Evolutionary conservation across 768 basidiomycete genomes (phyloP).

Genomic region (Sarcomyxa edulis): DNA sequence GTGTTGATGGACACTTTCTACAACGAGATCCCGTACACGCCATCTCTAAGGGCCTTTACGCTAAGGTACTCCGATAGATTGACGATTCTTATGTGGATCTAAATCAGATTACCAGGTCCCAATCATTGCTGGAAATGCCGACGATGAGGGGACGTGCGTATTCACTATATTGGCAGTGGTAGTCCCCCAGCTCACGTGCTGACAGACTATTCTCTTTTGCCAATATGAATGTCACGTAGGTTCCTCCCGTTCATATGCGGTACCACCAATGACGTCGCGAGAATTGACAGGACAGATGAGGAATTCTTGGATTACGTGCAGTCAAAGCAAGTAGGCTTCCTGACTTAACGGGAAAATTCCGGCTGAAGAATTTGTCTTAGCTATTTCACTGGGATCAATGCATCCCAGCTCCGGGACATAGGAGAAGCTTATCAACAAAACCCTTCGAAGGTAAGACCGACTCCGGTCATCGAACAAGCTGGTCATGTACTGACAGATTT

Average conservation of each 20-base stretch:
- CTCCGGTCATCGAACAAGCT: neutral
- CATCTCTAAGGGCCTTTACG: conserved; percentile 25
- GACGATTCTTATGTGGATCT: conserved; percentile 2
- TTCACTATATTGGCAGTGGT: neutral
- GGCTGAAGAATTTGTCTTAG: too few relatives aligned
- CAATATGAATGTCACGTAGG: conserved; percentile 17
- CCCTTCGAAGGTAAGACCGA: conserved; percentile 7
- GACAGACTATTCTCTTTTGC: conserved; percentile 14
- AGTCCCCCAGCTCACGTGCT: neutral
- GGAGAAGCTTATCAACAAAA: conserved; percentile 18
- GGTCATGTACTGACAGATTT: neutral
- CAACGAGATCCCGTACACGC: conserved; percentile 20
- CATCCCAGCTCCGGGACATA: conserved; percentile 10
- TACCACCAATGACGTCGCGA: too few relatives aligned
- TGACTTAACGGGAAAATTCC: neutral
- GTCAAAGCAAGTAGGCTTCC: conserved; percentile 9
- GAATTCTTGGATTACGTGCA: conserved; percentile 13
- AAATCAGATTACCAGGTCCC: conserved; percentile 16
- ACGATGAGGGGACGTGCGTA: conserved; percentile 38
- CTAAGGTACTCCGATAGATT: conserved; percentile 18
- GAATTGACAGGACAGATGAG: conserved; percentile 13
- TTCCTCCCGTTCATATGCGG: conserved; percentile 10
- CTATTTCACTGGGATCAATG: conserved; percentile 9
- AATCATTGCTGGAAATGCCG: conserved; percentile 26
- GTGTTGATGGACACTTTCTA: conserved; percentile 35